Percentiles rank a stretch among this genome's conserved stretches.
Conservation (phyloP, 257 asterid species). For the Solanum piurae region DNA sequence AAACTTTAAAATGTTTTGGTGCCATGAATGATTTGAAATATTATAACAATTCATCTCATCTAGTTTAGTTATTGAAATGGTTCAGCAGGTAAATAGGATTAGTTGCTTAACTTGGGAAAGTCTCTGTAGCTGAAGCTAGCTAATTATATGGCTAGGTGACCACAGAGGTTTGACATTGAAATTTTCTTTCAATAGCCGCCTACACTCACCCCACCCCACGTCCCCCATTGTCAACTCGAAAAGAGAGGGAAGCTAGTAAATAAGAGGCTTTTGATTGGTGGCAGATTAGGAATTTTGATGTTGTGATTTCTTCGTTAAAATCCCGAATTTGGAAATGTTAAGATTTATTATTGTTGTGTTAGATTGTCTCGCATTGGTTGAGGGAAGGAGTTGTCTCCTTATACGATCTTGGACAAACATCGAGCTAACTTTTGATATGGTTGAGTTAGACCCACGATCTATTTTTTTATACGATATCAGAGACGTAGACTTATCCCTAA, state of each 20-base stretch:
- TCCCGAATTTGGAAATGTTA: neutral
- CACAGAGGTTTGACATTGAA: neutral
- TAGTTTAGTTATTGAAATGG: neutral
- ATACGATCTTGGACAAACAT: neutral
- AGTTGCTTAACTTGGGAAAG: neutral
- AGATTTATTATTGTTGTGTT: neutral
- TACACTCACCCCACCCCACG: neutral
- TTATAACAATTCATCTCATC: neutral
- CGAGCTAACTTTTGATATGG: neutral
- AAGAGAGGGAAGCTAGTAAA: neutral
- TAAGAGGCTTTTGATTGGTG: neutral
- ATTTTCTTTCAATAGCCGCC: neutral
- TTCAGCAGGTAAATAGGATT: neutral
- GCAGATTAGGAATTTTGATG: neutral
- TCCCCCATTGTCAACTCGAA: neutral
- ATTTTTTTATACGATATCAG: neutral
- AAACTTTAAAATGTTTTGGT: neutral
- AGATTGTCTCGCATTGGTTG: neutral
- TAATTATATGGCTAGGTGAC: neutral
- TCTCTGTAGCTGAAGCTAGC: neutral
- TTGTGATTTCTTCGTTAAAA: neutral
- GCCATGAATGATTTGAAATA: neutral
- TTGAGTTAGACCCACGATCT: neutral
- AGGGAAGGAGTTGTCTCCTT: neutral
- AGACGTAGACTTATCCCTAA: neutral